These are phyloP conservation scores for Komagataella kurtzmanii DNA, from an alignment of 805 yeast genomes.

Conservation along the genomic window DNA sequence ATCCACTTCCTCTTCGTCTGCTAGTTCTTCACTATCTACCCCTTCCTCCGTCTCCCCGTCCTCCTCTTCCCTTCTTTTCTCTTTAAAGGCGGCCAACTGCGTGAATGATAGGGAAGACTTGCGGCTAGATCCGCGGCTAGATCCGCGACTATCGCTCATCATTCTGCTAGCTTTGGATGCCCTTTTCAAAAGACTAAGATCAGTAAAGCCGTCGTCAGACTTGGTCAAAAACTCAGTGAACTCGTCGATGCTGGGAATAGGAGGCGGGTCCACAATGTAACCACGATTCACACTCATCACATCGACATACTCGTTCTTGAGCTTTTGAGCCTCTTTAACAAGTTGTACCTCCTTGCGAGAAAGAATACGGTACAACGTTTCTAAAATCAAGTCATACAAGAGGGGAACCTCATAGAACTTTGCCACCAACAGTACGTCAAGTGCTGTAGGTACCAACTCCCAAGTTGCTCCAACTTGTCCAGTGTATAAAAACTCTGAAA, in stretches of 20 bases:
- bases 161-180: conserved; percentile 19
- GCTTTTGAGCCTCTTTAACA: conserved; percentile 23
- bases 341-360: conserved; percentile 51
- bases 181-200: conserved; percentile 36
- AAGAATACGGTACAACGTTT: conserved; percentile 54
- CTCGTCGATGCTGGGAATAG: conserved; percentile 23
- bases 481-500: conserved; percentile 62
- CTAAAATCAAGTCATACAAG: conserved; percentile 54
- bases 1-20: background rate
- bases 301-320: conserved; percentile 10
- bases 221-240: conserved; percentile 43
- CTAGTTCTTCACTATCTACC: background rate
- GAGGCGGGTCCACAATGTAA: conserved; percentile 7
- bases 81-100: too few species aligned
- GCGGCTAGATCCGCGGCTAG: background rate
- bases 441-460: conserved; percentile 55
- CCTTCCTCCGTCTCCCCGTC: background rate
- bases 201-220: conserved; percentile 55
- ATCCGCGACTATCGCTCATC: background rate
- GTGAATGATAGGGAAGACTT: background rate
- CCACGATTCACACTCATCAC: conserved; percentile 3
- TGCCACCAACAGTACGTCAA: conserved; percentile 49
- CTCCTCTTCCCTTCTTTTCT: background rate
- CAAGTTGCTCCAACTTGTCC: conserved; percentile 72
- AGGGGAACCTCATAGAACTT: conserved; percentile 59